These are phyloP conservation scores for Crepidotus variabilis DNA, from an alignment of 768 basidiomycete genomes.

Conservation along the genomic window DNA sequence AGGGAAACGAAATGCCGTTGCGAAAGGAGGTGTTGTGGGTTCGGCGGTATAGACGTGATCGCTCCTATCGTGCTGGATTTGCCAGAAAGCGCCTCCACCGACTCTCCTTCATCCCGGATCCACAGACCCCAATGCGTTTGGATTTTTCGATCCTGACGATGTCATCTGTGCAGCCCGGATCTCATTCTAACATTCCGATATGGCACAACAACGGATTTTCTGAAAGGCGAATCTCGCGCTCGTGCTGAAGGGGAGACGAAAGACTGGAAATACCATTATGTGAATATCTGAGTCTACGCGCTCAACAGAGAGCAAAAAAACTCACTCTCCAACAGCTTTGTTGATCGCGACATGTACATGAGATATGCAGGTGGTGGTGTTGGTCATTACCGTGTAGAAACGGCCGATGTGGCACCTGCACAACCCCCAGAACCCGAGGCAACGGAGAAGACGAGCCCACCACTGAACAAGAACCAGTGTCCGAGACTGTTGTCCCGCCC, in stretches of 20 bases:
- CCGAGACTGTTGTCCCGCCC: neutral
- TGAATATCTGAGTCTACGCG: conserved; percentile 25
- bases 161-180: conserved; percentile 31
- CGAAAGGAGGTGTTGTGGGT: conserved; percentile 27
- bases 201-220: conserved; percentile 9
- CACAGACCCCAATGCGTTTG: conserved; percentile 25
- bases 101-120: conserved; percentile 22
- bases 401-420: neutral
- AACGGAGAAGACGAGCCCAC: neutral
- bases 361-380: conserved; percentile 17
- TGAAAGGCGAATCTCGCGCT: conserved; percentile 12
- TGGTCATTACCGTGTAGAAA: conserved; percentile 8
- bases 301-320: neutral
- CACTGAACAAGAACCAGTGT: neutral
- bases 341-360: conserved; percentile 26
- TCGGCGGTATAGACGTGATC: conserved; percentile 18
- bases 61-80: conserved; percentile 12
- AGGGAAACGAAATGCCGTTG: neutral
- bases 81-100: conserved; percentile 17
- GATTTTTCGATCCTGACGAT: conserved; percentile 35
- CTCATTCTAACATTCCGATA: conserved; percentile 31
- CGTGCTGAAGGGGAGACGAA: conserved; percentile 11
- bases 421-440: neutral
- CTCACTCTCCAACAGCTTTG: conserved; percentile 12
- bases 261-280: conserved; percentile 28